Conservation (phyloP, 1,284 basidiomycete species). For the Sutorius eximius region DNA sequence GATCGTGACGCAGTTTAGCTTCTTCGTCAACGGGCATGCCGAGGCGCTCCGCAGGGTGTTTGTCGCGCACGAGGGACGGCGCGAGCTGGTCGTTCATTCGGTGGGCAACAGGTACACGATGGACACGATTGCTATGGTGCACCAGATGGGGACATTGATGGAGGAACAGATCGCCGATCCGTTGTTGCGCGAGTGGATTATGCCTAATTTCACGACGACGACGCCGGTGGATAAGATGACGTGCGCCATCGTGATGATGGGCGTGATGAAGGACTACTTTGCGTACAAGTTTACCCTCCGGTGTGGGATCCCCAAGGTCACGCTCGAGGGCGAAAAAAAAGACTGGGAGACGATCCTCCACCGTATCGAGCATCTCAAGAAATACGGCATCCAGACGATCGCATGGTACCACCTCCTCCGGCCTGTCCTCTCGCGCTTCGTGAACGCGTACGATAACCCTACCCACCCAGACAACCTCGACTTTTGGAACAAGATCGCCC, state of each 20-base stretch:
- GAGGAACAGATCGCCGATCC: slow-evolving; percentile 40
- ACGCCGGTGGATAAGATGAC: slow-evolving; percentile 41
- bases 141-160: slow-evolving; percentile 37
- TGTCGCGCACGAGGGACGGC: slow-evolving; percentile 41
- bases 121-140: slow-evolving; percentile 30
- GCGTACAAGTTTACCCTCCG: slow-evolving; percentile 29
- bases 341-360: slow-evolving; percentile 41
- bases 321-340: slow-evolving; percentile 38
- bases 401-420: slow-evolving; percentile 41
- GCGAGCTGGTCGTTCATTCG: slow-evolving; percentile 33
- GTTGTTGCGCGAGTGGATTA: slow-evolving; percentile 41
- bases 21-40: slow-evolving; percentile 45
- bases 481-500: slow-evolving; percentile 41
- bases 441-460: slow-evolving; percentile 37
- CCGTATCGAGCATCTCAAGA: slow-evolving; percentile 38
- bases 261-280: slow-evolving; percentile 44
- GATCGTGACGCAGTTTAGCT: slow-evolving; percentile 44
- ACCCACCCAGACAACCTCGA: slow-evolving; percentile 29
- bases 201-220: slow-evolving; percentile 50
- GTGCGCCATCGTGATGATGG: slow-evolving; percentile 47
- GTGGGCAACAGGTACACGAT: slow-evolving; percentile 31
- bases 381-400: slow-evolving; percentile 38
- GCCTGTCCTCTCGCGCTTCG: slow-evolving; percentile 41
- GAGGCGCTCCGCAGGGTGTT: slow-evolving; percentile 43
- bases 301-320: slow-evolving; percentile 51